Evolutionary conservation across 2,329 filamentous ascomycete genomes (phyloP), one percentile per base, ranked within the genome.

Genomic region (Colletotrichum tanaceti): DNA sequence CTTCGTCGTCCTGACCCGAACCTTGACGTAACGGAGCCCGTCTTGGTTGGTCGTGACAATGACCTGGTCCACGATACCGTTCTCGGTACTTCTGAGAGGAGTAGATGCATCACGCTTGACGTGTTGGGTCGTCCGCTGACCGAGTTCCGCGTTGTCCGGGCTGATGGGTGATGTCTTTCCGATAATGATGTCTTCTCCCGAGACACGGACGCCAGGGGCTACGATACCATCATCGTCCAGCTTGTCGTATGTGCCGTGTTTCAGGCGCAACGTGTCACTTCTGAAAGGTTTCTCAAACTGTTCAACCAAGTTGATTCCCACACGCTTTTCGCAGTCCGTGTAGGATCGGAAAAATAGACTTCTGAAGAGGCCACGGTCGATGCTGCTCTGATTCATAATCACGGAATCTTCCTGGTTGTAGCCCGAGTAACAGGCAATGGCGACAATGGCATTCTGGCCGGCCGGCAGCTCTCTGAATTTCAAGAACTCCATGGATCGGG

Each of bases 351-450:
- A 99, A 85, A 98, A 99, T 63, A 99, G 83, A 87, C 94, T 98
- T 76, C 97, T 89, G 90, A 99, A 99, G 5, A 99, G 86, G 71
- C 96, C 96, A 76, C 96, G 92, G 80, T 99, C 96, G 75, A 99
- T 98, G 80, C 94, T 97, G 83, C 94, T 98, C 83, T 99, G 96
- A 80, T 99, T 99, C 96, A 99, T 98, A 76, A 99, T 97, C 73
- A 99, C 95, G 73, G 96, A 99, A 89, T 99, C 96, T 93, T 99
- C 96, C 79, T 99, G 97, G 81, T 99, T 99, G 85, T 99, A 99
- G 69, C 96, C 96, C 63, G 94, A 97, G 82, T 99, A 99, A 79
- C 93, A 97, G 68, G 94, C 90, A 81, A 99, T 99, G 47, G 96
- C 97, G 14, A 99, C 96, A 74, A 99, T 99, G 22, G 96, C 96